These are phyloP conservation scores for Blastocystis sp. DNA, from an alignment of 352 stramenopile genomes.

Conservation along the genomic window DNA sequence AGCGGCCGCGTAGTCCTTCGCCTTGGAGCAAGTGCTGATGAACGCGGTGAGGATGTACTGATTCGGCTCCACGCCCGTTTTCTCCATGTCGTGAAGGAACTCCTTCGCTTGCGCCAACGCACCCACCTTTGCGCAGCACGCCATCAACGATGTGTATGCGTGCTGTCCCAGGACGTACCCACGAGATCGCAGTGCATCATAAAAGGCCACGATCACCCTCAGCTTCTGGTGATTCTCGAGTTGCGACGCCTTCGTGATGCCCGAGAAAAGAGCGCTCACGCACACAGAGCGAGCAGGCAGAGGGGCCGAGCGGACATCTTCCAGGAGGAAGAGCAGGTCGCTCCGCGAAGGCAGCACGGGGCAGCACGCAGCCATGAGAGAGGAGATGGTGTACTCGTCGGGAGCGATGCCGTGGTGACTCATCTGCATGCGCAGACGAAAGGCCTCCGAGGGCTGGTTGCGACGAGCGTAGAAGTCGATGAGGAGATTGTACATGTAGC, in stretches of 20 bases:
- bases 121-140: constrained; percentile 52
- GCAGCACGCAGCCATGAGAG: constrained; percentile 53
- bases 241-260: constrained; percentile 24
- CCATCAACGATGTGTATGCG: constrained; percentile 59
- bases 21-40: constrained; percentile 46
- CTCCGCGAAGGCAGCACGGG: constrained; percentile 11
- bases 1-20: constrained; percentile 41
- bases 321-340: neutral
- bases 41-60: constrained; percentile 52
- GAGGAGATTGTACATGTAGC: constrained; percentile 58
- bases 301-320: constrained; percentile 28
- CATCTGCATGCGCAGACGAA: constrained; percentile 42
- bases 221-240: constrained; percentile 49
- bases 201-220: constrained; percentile 21
- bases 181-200: constrained; percentile 6
- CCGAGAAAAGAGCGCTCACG: constrained; percentile 38
- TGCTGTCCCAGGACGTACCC: constrained; percentile 57
- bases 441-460: neutral
- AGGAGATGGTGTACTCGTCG: constrained; percentile 56
- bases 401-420: neutral
- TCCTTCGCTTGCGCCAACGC: constrained; percentile 10
- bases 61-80: constrained; percentile 8
- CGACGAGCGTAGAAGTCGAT: constrained; percentile 56
- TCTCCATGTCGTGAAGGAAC: constrained; percentile 36
- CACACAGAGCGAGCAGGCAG: constrained; percentile 40